Percentiles rank a stretch among this genome's conserved stretches.
Evolutionary conservation across 2,329 filamentous ascomycete species (phyloP).

Genomic region (Xylariaceae sp.): DNA sequence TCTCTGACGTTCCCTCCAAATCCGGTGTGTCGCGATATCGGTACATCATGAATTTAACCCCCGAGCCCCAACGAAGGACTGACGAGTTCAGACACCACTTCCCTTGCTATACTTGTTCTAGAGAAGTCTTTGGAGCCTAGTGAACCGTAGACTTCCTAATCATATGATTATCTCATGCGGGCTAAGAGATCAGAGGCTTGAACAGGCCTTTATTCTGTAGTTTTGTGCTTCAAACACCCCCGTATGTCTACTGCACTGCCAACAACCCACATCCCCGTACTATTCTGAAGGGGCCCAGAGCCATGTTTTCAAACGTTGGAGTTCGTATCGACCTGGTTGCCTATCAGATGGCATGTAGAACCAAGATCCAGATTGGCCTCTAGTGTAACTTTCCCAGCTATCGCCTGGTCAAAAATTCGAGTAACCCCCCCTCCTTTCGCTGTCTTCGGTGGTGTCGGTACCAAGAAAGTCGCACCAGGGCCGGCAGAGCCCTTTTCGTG

Average conservation of each 20-base stretch:
- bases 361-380: constrained; percentile 1
- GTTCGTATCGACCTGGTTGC: constrained; percentile 13
- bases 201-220: background rate
- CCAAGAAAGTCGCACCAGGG: constrained; percentile 9
- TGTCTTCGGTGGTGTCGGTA: constrained; percentile 13
- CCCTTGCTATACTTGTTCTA: background rate
- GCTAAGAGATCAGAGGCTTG: background rate
- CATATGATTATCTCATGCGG: constrained; percentile 17
- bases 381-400: background rate
- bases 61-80: background rate
- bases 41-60: background rate
- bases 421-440: background rate
- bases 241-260: constrained; percentile 7
- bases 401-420: constrained; percentile 2
- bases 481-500: constrained; percentile 1
- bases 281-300: constrained; percentile 19
- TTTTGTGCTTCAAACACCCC: background rate
- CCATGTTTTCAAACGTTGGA: constrained; percentile 21
- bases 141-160: constrained; percentile 1
- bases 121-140: background rate
- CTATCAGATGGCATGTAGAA: constrained; percentile 2
- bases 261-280: constrained; percentile 8
- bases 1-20: background rate
- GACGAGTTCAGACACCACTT: background rate
- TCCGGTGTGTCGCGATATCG: constrained; percentile 20